Evolutionary conservation across 805 yeast species (phyloP), one percentile per base, ranked within the genome.

Genomic region (Pichia thaimueangensis): DNA sequence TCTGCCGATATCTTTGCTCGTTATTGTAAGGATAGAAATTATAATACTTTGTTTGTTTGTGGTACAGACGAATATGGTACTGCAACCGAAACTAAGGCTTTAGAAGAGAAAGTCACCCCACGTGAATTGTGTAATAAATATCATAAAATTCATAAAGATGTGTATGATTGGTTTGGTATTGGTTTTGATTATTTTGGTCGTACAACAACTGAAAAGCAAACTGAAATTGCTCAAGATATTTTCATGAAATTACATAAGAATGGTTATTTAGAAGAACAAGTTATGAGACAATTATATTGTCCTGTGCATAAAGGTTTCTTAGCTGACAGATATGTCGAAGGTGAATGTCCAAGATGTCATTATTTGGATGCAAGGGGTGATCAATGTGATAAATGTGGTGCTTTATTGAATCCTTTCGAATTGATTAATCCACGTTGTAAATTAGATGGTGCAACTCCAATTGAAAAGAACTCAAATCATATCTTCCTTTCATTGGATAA

Each of bases 51-150:
- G 50, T 93, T 70, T 58, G 67, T 93, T 44, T 88, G 98, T 66
- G 99, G 99, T 68, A 93, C 98, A 30, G 99, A 93, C 62, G 99
- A 93, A 68, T 93, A 93, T 62, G 99, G 99, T 62, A 93, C 99
- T 45, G 99, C 99, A 36, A 93, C 98, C 13, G 99, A 93, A 65
- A 93, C 98, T 23, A 93, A 91, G 67, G 98, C 98, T 10, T 68
- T 93, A 39, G 97, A 91, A 62, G 98, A 93, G 59, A 80, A 83
- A 32, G 83, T 86, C 47, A 75, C 95, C 3, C 98, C 99, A 38
- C 70, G 77, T 55, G 82, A 87, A 60, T 71, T 93, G 54, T 93
- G 97, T 73, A 87, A 83, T 64, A 93, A 91, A 64, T 93, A 86
- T 65, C 83, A 87, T 64, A 72, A 74, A 46, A 73, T 93, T 51